Evolutionary conservation across 2,329 filamentous ascomycete genomes (phyloP).

Genomic region (Fusarium nanum): DNA sequence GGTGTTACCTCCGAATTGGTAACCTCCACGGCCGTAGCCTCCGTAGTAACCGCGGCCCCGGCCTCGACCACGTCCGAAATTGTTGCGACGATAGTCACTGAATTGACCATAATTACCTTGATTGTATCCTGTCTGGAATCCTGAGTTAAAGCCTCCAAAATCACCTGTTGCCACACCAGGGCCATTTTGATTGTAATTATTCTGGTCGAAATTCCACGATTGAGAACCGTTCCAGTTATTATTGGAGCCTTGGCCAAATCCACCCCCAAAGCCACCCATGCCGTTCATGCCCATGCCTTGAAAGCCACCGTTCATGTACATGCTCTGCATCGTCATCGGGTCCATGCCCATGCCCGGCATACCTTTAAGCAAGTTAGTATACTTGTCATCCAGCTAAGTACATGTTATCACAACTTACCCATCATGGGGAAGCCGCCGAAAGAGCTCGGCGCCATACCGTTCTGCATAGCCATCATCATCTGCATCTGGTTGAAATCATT

Average conservation of each 20-base stretch:
- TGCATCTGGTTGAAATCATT: constrained; percentile 82
- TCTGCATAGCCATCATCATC: constrained; percentile 82
- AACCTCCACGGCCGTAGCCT: constrained; percentile 67
- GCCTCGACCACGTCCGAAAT: constrained; percentile 74
- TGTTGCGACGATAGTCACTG: constrained; percentile 81
- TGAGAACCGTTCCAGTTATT: constrained; percentile 85
- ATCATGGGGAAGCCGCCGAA: constrained; percentile 80
- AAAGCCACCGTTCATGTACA: constrained; percentile 84
- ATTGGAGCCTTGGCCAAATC: constrained; percentile 72
- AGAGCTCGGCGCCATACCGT: constrained; percentile 68
- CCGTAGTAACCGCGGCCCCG: constrained; percentile 72
- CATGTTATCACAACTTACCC: constrained; percentile 70
- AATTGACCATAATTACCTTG: constrained; percentile 86
- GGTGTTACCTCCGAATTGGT: constrained; percentile 57
- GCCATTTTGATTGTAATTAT: constrained; percentile 91
- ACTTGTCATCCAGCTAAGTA: neutral
- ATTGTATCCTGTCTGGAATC: constrained; percentile 81
- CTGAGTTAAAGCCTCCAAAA: constrained; percentile 82
- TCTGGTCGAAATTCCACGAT: constrained; percentile 86
- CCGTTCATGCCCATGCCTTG: constrained; percentile 81
- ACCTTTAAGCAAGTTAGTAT: constrained; percentile 60
- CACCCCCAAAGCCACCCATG: constrained; percentile 81
- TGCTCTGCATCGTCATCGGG: constrained; percentile 78
- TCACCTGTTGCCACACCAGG: constrained; percentile 83
- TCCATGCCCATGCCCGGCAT: constrained; percentile 91